Evolutionary conservation across 495 filamentous ascomycete genomes (phyloP), one percentile per base, ranked within the genome.

Genomic region (Aspergillus homomorphus): DNA sequence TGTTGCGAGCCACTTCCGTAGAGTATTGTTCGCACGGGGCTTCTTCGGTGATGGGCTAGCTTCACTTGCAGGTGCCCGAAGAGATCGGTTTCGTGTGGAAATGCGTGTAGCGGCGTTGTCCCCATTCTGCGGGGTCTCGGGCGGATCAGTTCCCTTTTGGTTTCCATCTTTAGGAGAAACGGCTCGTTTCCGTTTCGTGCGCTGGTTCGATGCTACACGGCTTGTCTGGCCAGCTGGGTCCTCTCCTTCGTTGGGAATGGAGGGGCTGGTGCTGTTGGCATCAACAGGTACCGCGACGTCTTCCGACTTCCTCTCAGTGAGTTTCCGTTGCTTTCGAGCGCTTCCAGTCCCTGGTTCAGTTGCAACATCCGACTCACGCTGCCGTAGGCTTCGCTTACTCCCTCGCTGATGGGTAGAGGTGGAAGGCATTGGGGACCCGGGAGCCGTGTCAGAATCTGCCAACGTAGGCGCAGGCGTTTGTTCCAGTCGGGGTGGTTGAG

Each of bases 381-480:
- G 49, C 14, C 52, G 54, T 16, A 48, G 8, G 38, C 42, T 46
- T 49, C 58, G 51, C 44, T 63, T 66, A 5, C 26, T 41, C 20
- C 58, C 56, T 20, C 46, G 24, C 18, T 14, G 23, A 49, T 14
- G 44, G 30, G 20, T 23, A 3, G 22, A 19, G 20, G n/a, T 38
- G 14, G 21, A 18, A 23, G 21, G 30, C 4, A 5, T 20, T 10
- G 45, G 20, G 22, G 45, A 38, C 7, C 33, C 33, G 33, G 15
- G 33, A 10, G 33, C 6, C 33, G 33, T 38, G 33, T 12, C 33
- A 7, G 5, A 2, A 38, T 38, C 33, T 6, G 33, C 33, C 12
- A 9, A 5, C 33, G 26, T 51, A 33, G 43, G 14, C 28, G 18
- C 16, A 21, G 53, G 30, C 16, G 45, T 28, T 51, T 26, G 4